Evolutionary conservation across 2,329 filamentous ascomycete species (phyloP).

Genomic region (Drechslerella coelobrocha): DNA sequence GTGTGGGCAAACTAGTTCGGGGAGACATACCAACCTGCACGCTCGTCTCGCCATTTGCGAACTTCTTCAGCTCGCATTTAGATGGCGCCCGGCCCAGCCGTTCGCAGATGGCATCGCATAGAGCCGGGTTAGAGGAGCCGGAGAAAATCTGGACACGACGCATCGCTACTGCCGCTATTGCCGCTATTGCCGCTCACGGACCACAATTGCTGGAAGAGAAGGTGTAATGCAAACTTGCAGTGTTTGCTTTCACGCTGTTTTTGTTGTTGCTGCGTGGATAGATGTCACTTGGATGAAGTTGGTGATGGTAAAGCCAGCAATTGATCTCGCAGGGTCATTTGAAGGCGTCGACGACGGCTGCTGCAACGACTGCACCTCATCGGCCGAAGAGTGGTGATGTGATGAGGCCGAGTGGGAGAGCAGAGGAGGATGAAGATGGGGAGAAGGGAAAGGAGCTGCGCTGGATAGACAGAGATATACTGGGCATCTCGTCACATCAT

Average conservation of each 20-base stretch:
- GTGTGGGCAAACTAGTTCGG: too few relatives aligned
- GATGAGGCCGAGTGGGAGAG: neutral
- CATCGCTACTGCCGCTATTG: slow-evolving; percentile 59
- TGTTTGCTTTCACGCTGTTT: slow-evolving; percentile 3
- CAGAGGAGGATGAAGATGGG: slow-evolving; percentile 5
- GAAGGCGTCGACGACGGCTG: too few relatives aligned
- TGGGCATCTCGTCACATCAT: slow-evolving; percentile 7
- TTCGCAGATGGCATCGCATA: slow-evolving; percentile 72
- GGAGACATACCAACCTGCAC: slow-evolving; percentile 67
- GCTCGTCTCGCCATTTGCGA: slow-evolving; percentile 73
- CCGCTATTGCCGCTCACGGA: slow-evolving; percentile 2
- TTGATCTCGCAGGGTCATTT: slow-evolving; percentile 42
- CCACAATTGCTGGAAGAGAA: slow-evolving; percentile 5
- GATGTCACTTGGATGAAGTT: slow-evolving; percentile 37
- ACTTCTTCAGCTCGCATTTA: slow-evolving; percentile 69
- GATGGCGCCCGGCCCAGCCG: slow-evolving; percentile 68
- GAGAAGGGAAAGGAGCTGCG: slow-evolving; percentile 1
- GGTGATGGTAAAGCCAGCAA: slow-evolving; percentile 17
- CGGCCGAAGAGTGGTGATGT: slow-evolving; percentile 23
- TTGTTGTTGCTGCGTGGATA: slow-evolving; percentile 1
- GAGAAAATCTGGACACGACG: slow-evolving; percentile 72
- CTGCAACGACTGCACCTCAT: slow-evolving; percentile 23
- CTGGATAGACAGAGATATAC: slow-evolving; percentile 16
- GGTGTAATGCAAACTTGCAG: neutral
- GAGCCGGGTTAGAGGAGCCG: slow-evolving; percentile 69